Conservation (phyloP, 805 yeast species). For the Metschnikowia amazonensis region DNA sequence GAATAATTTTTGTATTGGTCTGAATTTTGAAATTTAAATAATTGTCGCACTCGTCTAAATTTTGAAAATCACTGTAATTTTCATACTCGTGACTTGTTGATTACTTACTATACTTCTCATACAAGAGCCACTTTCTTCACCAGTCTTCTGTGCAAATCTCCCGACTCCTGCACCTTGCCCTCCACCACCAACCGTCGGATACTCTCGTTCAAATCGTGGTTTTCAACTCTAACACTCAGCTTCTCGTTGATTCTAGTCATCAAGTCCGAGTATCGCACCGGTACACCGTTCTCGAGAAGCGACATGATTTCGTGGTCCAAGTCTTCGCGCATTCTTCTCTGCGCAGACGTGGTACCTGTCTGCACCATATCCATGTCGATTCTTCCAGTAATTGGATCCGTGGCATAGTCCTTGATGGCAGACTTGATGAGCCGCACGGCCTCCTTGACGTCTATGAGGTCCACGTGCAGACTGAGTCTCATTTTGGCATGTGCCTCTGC, state of each 20-base stretch:
- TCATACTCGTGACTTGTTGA: no score
- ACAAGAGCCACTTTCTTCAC: slow-evolving; percentile 35
- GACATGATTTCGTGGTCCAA: slow-evolving; percentile 57
- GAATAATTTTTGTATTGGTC: no score
- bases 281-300: slow-evolving; percentile 47
- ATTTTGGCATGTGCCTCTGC: slow-evolving; percentile 97
- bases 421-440: slow-evolving; percentile 89
- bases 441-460: slow-evolving; percentile 79
- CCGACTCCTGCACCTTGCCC: slow-evolving; percentile 62
- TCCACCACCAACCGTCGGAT: slow-evolving; percentile 67
- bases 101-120: no score
- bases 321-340: slow-evolving; percentile 73
- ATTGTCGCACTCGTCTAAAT: no score
- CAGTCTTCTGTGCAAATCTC: slow-evolving; percentile 68
- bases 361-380: slow-evolving; percentile 97
- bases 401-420: slow-evolving; percentile 96
- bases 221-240: slow-evolving; percentile 61
- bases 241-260: slow-evolving; percentile 62
- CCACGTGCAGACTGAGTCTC: slow-evolving; percentile 73
- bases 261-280: slow-evolving; percentile 57
- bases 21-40: no score
- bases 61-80: no score
- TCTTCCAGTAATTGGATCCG: slow-evolving; percentile 94
- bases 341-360: slow-evolving; percentile 90
- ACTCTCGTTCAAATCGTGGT: slow-evolving; percentile 64